These are phyloP conservation scores for Rhynchosporium secalis DNA, from an alignment of 2,329 filamentous ascomycete genomes.

Conservation along the genomic window DNA sequence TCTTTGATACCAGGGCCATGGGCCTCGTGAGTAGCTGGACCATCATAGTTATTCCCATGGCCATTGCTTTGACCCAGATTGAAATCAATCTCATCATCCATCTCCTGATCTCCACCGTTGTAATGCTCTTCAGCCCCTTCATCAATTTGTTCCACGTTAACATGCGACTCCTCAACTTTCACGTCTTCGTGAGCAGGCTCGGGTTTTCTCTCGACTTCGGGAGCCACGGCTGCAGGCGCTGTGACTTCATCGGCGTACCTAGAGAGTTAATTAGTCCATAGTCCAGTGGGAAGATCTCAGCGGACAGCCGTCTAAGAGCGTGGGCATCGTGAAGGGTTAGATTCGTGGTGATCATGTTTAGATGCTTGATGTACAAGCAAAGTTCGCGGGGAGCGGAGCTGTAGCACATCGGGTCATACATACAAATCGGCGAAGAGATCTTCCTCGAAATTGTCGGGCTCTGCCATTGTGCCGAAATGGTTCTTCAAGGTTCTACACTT, in stretches of 20 bases:
- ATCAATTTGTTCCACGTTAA: conserved; percentile 42
- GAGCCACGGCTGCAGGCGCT: conserved; percentile 44
- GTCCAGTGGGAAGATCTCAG: no score
- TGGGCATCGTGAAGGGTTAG: neutral
- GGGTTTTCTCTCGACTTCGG: conserved; percentile 33
- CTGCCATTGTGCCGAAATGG: conserved; percentile 61
- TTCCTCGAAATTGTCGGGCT: conserved; percentile 81
- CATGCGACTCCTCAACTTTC: conserved; percentile 31
- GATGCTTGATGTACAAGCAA: conserved; percentile 1
- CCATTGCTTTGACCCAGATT: conserved; percentile 49
- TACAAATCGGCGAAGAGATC: conserved; percentile 96
- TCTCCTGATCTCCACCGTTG: conserved; percentile 48
- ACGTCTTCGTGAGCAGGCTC: conserved; percentile 36
- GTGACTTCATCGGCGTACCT: conserved; percentile 70
- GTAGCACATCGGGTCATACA: conserved; percentile 43
- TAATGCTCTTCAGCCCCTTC: conserved; percentile 45
- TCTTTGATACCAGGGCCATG: conserved; percentile 77
- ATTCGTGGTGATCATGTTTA: neutral
- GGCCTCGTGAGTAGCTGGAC: conserved; percentile 38
- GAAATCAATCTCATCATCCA: conserved; percentile 61
- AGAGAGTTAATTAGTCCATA: conserved; percentile 14
- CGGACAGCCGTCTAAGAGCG: neutral
- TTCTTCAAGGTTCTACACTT: conserved; percentile 4
- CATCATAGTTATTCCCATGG: conserved; percentile 40
- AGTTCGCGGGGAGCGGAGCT: neutral